phyloP scores from a whole-genome alignment of 352 stramenopile genomes.

The Phytophthora syringae region DNA sequence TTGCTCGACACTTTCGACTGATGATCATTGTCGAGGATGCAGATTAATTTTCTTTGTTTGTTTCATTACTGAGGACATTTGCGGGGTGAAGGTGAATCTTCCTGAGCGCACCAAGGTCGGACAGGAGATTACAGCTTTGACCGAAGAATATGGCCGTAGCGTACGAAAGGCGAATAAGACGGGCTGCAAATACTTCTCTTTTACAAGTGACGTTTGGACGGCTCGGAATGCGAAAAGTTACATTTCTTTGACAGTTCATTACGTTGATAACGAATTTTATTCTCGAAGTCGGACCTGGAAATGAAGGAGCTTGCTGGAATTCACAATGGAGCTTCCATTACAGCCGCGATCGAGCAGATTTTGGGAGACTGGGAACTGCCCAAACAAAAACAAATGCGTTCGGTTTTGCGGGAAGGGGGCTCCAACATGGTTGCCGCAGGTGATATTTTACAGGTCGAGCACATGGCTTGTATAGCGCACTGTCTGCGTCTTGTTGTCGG shows the following conservation, averaged over 20 bases:
- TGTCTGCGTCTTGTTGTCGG: too few species aligned
- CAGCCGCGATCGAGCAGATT: constrained; percentile 5
- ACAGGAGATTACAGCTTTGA: constrained; percentile 5
- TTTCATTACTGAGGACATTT: constrained; percentile 13
- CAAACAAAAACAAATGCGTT: neutral
- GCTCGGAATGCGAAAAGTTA: constrained; percentile 1
- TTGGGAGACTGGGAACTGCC: constrained; percentile 2
- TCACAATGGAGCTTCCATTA: constrained; percentile 1
- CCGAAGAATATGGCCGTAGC: neutral
- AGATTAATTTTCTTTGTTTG: constrained; percentile 13
- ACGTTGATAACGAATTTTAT: neutral
- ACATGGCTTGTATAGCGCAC: constrained; percentile 17
- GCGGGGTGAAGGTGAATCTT: neutral
- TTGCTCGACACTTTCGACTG: constrained; percentile 13
- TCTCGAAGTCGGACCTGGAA: constrained; percentile 12
- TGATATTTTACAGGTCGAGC: neutral
- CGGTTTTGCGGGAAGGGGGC: constrained; percentile 6
- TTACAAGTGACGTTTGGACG: constrained; percentile 22
- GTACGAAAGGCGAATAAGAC: neutral
- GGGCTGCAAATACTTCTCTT: constrained; percentile 14
- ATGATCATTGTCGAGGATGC: constrained; percentile 15
- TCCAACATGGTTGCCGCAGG: constrained; percentile 17
- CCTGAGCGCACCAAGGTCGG: constrained; percentile 8
- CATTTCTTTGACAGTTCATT: constrained; percentile 25
- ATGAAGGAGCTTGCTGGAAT: neutral